These are phyloP conservation scores for Thinopyrum elongatum DNA, from an alignment of 176 grass and related monocot species.

Conservation along the genomic window DNA sequence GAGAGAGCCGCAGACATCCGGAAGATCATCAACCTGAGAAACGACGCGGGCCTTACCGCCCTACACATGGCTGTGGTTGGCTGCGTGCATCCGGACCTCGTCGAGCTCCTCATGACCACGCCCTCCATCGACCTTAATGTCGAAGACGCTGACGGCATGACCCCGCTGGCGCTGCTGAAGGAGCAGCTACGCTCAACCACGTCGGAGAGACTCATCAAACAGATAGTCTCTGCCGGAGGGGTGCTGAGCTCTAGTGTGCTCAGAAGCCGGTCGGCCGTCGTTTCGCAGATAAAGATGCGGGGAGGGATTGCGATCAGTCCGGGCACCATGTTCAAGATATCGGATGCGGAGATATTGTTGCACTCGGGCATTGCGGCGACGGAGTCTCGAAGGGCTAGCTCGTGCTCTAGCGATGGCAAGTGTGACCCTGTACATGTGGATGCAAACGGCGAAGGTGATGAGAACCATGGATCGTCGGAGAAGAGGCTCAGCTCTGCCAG, in stretches of 20 bases:
- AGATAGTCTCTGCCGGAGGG: conserved; percentile 75
- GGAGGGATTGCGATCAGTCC: conserved; percentile 63
- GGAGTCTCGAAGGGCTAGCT: conserved; percentile 54
- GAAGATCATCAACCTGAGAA: conserved; percentile 72
- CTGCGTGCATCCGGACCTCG: conserved; percentile 64
- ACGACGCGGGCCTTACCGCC: conserved; percentile 67
- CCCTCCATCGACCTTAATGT: conserved; percentile 67
- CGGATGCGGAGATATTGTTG: conserved; percentile 89
- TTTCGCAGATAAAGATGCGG: conserved; percentile 75
- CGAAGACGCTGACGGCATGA: conserved; percentile 67
- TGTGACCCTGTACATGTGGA: conserved; percentile 31
- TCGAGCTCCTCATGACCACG: conserved; percentile 66
- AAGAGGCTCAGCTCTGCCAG: conserved; percentile 67
- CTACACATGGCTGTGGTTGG: conserved; percentile 87
- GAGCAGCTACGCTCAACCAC: conserved; percentile 70
- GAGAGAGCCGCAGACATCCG: conserved; percentile 40
- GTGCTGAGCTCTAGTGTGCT: conserved; percentile 62
- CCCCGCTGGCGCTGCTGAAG: conserved; percentile 64
- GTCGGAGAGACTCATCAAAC: conserved; percentile 74
- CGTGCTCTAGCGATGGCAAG: conserved; percentile 75
- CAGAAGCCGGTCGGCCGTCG: conserved; percentile 49
- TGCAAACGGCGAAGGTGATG: conserved; percentile 7
- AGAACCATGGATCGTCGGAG: conserved; percentile 45
- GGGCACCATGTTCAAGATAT: conserved; percentile 73
- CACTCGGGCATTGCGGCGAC: conserved; percentile 47